These are phyloP conservation scores for Fusarium sterilihyphosum DNA, from an alignment of 2,329 filamentous ascomycete genomes.

Conservation along the genomic window DNA sequence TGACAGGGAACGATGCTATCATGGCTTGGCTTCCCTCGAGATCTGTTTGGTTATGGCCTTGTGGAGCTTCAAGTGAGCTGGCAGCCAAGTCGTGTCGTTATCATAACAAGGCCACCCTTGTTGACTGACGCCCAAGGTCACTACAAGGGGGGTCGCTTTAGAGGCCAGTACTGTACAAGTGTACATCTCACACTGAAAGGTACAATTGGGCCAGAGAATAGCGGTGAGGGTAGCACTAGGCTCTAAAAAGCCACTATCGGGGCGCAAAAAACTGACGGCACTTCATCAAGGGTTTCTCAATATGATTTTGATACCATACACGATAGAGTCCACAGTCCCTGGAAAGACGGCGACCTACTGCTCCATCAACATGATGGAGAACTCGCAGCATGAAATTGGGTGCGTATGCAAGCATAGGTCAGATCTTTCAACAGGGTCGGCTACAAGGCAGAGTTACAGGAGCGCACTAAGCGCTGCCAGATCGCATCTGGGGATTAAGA, in stretches of 20 bases:
- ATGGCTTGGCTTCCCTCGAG: constrained; percentile 36
- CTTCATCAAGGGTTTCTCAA: constrained; percentile 18
- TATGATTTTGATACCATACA: constrained; percentile 8
- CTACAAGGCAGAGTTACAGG: constrained; percentile 40
- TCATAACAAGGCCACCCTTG: constrained; percentile 38
- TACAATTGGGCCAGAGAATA: constrained; percentile 37
- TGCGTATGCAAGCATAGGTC: constrained; percentile 44
- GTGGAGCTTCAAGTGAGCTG: constrained; percentile 41
- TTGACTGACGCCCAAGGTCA: constrained; percentile 14
- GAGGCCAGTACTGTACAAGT: constrained; percentile 19
- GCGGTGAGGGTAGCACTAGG: constrained; percentile 43
- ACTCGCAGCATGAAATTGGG: constrained; percentile 31
- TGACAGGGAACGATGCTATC: constrained; percentile 41
- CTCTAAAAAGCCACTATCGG: constrained; percentile 39
- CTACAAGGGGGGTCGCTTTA: constrained; percentile 40
- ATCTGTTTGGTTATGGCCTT: constrained; percentile 41
- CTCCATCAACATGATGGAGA: constrained; percentile 25
- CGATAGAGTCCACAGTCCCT: not conserved
- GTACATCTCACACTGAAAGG: constrained; percentile 37
- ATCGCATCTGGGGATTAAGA: constrained; percentile 43
- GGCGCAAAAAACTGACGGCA: constrained; percentile 23
- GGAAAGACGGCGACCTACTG: not conserved
- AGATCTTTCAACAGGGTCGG: constrained; percentile 41
- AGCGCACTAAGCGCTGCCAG: constrained; percentile 45
- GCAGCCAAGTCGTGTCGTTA: constrained; percentile 43